Conservation (phyloP, 768 basidiomycete genomes). For the Baorangia bicolor region DNA sequence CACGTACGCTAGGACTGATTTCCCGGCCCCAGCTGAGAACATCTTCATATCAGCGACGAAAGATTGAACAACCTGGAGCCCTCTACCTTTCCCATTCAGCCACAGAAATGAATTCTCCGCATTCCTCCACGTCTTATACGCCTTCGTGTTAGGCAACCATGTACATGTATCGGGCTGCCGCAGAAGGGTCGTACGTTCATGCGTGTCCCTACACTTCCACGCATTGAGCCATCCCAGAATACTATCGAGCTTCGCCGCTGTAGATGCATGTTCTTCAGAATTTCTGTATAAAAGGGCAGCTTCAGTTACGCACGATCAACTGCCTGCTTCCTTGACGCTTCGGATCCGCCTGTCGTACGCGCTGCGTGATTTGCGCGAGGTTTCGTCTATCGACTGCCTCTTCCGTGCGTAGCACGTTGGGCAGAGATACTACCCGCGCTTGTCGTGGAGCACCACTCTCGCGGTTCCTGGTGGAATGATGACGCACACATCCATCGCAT, state of each 20-base stretch:
- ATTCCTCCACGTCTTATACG: not conserved
- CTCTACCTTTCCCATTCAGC: not conserved
- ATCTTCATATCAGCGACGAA: not conserved
- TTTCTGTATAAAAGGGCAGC: not conserved
- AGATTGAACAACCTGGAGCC: no score
- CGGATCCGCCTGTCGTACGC: not conserved
- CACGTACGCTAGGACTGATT: slow-evolving; percentile 8
- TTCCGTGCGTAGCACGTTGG: not conserved
- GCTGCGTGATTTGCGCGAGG: not conserved
- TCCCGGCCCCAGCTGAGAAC: slow-evolving; percentile 1
- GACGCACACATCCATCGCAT: not conserved
- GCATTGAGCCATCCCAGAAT: slow-evolving; percentile 1
- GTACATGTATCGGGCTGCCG: slow-evolving; percentile 3
- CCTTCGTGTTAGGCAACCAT: not conserved
- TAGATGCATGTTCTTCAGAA: not conserved
- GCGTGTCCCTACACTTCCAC: not conserved
- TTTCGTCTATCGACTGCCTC: not conserved
- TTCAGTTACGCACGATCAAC: not conserved
- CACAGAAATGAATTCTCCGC: not conserved
- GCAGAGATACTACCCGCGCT: not conserved
- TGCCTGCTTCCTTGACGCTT: not conserved
- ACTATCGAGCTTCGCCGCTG: not conserved
- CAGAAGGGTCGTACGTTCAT: not conserved
- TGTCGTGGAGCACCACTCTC: not conserved
- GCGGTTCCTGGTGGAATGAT: not conserved